Base-by-base conservation (phyloP, 192 early-diverging fungal species). In the Bifiguratus adelaidae region DNA sequence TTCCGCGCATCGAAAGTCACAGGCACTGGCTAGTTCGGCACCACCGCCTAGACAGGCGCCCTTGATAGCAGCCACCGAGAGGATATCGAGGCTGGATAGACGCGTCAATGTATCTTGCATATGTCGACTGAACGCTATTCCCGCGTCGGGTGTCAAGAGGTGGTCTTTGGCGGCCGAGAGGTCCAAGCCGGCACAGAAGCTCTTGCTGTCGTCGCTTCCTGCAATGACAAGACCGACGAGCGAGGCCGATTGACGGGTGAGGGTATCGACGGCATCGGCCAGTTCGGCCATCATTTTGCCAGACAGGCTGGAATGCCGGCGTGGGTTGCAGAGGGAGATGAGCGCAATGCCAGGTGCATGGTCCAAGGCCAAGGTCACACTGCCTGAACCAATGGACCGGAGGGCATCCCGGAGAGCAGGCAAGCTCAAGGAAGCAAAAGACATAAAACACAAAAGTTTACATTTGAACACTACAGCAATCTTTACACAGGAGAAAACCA, bases 11-110 rank as follows among this genome's bases (percentile, higher is more conserved):
- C 78, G 52, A 44, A 73, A 61, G 34, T 85, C 82, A 56, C 71
- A 74, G 11, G 67, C 71, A 4, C 74, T 70, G 1, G 72, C 62
- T 32, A 83, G 52, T 43, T 85, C 82, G 3, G 77, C 74, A 1
- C 82, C 82, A 9, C 80, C 82, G 7, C 81, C 82, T 15, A 85
- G 58, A 22, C 80, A 78, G n/a, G 66, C 59, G 29, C 76, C 73
- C 22, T 75, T 66, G 13, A 83, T 64, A 0, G 75, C 70, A 3
- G 78, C 80, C 8, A 81, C 56, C 11, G 82, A 63, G 2, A 85
- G 44, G 18, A 83, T 36, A 7, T 78, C 75, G 13, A 85, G 55
- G 1, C 58, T 54, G 30, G 63, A 35, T 35, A 85, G 63, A 7
- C 67, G 54, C 0, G 68, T 54, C 11, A 85, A 44, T 16, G 68